Evolutionary conservation across 2,329 filamentous ascomycete genomes (phyloP).

Genomic region (Tolypocladium amazonense): DNA sequence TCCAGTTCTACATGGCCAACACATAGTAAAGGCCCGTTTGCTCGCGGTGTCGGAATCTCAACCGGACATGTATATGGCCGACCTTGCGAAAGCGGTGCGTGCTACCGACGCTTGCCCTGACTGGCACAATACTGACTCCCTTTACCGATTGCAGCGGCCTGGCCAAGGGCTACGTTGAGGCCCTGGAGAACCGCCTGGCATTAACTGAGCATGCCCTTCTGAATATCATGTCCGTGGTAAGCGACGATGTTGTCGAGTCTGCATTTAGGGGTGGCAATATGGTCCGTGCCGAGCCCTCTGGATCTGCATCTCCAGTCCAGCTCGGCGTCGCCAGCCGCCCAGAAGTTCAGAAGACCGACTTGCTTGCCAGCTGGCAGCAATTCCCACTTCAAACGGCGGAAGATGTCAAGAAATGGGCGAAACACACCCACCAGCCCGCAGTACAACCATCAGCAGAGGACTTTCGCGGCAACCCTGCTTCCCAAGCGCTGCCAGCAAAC

Average conservation of each 20-base stretch:
- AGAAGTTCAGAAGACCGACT: background rate
- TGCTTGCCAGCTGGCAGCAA: background rate
- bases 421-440: background rate
- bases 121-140: background rate
- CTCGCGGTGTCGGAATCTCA: background rate
- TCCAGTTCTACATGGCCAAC: background rate
- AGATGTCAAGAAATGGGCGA: background rate
- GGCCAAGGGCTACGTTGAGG: background rate
- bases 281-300: background rate
- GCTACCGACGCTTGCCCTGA: background rate
- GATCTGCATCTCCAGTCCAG: background rate
- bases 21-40: background rate
- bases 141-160: background rate
- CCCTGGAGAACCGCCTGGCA: background rate
- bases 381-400: background rate
- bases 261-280: background rate
- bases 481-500: background rate
- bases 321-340: background rate
- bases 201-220: background rate
- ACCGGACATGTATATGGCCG: background rate
- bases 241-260: background rate
- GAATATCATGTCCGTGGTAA: background rate
- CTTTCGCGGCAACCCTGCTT: background rate
- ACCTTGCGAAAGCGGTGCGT: background rate
- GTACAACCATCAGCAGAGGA: background rate